Percentiles rank a stretch among this genome's conserved stretches.
These are phyloP conservation scores for Fusarium protoensiforme DNA, from an alignment of 2,329 filamentous ascomycete species.

Conservation along the genomic window DNA sequence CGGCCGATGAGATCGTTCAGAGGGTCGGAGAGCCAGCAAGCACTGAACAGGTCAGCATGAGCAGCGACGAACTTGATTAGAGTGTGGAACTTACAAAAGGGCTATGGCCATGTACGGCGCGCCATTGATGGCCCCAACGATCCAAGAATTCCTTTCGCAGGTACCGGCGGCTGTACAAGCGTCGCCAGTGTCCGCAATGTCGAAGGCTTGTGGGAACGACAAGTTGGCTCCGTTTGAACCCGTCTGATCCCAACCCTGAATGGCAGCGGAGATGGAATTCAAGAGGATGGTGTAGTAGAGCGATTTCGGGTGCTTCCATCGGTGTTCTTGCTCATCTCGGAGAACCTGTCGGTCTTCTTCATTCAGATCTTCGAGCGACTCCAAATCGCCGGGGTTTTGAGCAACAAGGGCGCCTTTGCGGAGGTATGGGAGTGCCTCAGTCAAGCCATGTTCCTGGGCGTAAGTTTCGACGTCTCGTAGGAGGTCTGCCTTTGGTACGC, in stretches of 20 bases:
- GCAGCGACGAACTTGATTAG: neutral
- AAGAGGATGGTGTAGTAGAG: constrained; percentile 55
- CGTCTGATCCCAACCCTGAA: constrained; percentile 72
- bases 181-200: constrained; percentile 45
- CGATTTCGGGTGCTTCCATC: neutral
- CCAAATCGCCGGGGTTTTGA: neutral
- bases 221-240: constrained; percentile 70
- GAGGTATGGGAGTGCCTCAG: neutral
- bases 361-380: neutral
- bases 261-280: constrained; percentile 66
- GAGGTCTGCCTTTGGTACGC: neutral
- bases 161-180: neutral
- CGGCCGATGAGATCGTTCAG: constrained; percentile 72
- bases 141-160: constrained; percentile 54
- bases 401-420: neutral
- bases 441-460: neutral
- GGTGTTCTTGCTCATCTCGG: neutral
- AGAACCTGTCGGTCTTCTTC: neutral
- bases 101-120: constrained; percentile 58
- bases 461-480: neutral
- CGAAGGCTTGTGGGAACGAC: constrained; percentile 62
- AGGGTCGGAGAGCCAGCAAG: constrained; percentile 56
- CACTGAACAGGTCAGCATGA: neutral
- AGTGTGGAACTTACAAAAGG: constrained; percentile 61
- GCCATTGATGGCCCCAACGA: constrained; percentile 45